phyloP scores from a whole-genome alignment of 257 asterid genomes.

The Solanum peruvianum region DNA sequence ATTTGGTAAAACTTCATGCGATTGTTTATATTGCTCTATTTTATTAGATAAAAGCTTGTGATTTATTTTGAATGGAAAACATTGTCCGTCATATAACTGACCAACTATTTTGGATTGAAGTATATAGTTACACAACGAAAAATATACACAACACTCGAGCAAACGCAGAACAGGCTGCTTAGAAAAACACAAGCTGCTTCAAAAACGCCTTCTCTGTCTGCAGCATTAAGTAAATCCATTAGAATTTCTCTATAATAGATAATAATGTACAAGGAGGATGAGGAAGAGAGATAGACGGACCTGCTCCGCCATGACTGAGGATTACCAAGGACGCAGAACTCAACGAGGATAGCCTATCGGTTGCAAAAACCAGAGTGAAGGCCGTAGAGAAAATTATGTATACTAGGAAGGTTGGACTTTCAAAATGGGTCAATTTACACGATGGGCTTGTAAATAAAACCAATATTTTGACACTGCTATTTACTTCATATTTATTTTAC shows the following conservation, averaged over 20 bases:
- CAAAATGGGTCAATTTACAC: neutral
- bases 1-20: too few relatives aligned
- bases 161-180: neutral
- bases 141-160: neutral
- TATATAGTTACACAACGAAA: neutral
- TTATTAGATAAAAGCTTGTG: too few relatives aligned
- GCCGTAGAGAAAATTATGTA: neutral
- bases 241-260: neutral
- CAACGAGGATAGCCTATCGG: neutral
- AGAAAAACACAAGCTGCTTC: conserved; percentile 8
- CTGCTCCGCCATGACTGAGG: conserved; percentile 2
- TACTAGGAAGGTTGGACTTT: neutral
- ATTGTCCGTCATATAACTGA: neutral
- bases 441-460: neutral
- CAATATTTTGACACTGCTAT: neutral
- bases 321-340: neutral
- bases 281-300: neutral
- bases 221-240: neutral
- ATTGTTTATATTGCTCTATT: neutral
- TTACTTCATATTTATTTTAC: too few relatives aligned
- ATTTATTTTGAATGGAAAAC: neutral
- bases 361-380: too few relatives aligned
- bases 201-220: conserved; percentile 6
- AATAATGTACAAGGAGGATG: neutral
- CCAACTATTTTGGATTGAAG: neutral